Percentiles rank a stretch among this genome's conserved stretches.
phyloP scores from a whole-genome alignment of 768 basidiomycete genomes.

The Suillus subaureus region DNA sequence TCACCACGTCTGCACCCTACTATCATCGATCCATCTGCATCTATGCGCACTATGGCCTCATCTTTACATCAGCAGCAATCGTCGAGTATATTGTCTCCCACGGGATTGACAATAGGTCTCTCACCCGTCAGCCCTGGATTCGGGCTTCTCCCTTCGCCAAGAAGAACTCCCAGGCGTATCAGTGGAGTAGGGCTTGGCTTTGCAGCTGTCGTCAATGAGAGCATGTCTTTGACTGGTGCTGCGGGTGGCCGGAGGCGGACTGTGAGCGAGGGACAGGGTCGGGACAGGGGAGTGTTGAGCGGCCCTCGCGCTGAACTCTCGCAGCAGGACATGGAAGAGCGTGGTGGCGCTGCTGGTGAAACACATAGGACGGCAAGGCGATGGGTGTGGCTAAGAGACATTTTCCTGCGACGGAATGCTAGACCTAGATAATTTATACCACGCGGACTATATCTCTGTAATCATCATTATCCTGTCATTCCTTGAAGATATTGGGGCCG shows the following conservation, averaged over 20 bases:
- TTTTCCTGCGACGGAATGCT: conserved; percentile 10
- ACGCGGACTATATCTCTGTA: conserved; percentile 1
- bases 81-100: conserved; percentile 12
- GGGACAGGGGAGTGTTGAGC: conserved; percentile 13
- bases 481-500: not conserved
- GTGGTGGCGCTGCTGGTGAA: conserved; percentile 4
- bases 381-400: conserved; percentile 32
- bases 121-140: conserved; percentile 82
- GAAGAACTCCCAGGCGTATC: conserved; percentile 41
- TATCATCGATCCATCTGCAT: not conserved
- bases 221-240: conserved; percentile 13
- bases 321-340: conserved; percentile 12
- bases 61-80: conserved; percentile 11
- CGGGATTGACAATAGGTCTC: conserved; percentile 74
- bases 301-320: conserved; percentile 5
- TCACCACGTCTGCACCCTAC: conserved; percentile 7
- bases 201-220: conserved; percentile 34
- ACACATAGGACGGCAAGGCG: conserved; percentile 16
- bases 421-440: conserved; percentile 1
- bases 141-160: conserved; percentile 57
- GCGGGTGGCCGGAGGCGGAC: conserved; percentile 42
- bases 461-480: not conserved
- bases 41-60: conserved; percentile 5
- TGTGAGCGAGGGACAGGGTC: conserved; percentile 48
- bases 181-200: conserved; percentile 36